These are phyloP conservation scores for Sporisorium sorghi DNA, from an alignment of 1,284 basidiomycete genomes.

Conservation along the genomic window DNA sequence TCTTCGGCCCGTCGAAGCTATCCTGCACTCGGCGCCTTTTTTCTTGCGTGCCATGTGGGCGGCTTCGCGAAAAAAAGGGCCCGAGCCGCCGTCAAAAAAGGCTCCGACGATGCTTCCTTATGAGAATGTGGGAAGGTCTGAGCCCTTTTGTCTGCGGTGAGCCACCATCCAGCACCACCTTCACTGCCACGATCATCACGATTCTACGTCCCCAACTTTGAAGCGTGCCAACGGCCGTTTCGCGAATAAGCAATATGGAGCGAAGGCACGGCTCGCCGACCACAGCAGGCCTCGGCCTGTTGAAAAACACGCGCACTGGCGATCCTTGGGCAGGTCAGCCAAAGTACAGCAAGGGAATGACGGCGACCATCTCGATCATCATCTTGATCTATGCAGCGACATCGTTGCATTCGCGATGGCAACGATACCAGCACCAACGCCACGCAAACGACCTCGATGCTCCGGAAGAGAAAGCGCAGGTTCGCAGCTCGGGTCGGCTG, in stretches of 20 bases:
- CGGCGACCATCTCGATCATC: constrained; percentile 33
- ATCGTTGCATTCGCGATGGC: constrained; percentile 21
- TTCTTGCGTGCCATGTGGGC: constrained; percentile 14
- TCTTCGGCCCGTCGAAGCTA: not conserved
- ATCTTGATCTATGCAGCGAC: constrained; percentile 23
- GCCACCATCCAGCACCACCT: constrained; percentile 5
- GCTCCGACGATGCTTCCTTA: constrained; percentile 2
- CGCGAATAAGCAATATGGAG: constrained; percentile 18
- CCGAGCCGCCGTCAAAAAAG: constrained; percentile 19
- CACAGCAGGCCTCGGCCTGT: constrained; percentile 38
- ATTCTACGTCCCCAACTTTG: not conserved
- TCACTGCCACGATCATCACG: not conserved
- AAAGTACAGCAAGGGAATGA: constrained; percentile 50
- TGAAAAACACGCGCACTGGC: constrained; percentile 34
- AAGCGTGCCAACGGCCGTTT: not conserved
- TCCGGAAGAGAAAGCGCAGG: not conserved
- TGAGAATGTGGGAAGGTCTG: not conserved
- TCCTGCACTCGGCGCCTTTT: constrained; percentile 22
- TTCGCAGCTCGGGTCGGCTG: not conserved
- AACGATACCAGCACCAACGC: constrained; percentile 4
- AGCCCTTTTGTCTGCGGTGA: not conserved
- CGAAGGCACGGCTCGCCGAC: constrained; percentile 31
- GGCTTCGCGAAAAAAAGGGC: constrained; percentile 19
- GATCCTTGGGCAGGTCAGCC: constrained; percentile 52
- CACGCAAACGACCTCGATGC: no score